Conservation (phyloP, 257 asterid genomes). For the Solanum peruvianum region DNA sequence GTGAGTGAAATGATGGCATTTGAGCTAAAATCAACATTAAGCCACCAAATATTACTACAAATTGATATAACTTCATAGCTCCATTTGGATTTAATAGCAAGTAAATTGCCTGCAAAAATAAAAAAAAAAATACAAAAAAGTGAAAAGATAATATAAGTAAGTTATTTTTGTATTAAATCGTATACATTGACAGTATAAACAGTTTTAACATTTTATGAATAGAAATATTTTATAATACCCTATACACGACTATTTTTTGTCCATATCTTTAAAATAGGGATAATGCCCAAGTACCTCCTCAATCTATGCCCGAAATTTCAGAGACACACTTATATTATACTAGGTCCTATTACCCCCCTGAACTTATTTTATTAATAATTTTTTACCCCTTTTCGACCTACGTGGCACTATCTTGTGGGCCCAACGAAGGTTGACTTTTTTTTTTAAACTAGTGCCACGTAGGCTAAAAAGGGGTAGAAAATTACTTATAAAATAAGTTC, state of each 20-base stretch:
- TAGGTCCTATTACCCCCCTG: too few relatives aligned
- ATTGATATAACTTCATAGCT: conserved; percentile 46
- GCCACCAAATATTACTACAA: conserved; percentile 67
- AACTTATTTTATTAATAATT: too few relatives aligned
- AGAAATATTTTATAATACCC: neutral
- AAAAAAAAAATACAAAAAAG: neutral
- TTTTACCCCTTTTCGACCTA: too few relatives aligned
- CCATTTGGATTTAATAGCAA: conserved; percentile 50
- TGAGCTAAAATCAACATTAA: conserved; percentile 75
- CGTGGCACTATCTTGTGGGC: too few relatives aligned
- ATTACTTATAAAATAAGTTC: too few relatives aligned
- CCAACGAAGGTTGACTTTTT: too few relatives aligned
- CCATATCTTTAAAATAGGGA: neutral
- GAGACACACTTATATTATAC: too few relatives aligned
- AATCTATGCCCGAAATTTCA: too few relatives aligned
- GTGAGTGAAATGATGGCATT: conserved; percentile 90
- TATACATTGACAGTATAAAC: neutral
- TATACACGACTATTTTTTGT: neutral
- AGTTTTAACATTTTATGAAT: neutral
- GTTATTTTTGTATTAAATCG: neutral
- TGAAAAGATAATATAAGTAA: neutral
- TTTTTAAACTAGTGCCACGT: too few relatives aligned
- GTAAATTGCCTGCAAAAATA: conserved; percentile 48
- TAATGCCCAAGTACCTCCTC: too few relatives aligned
- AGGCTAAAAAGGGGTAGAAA: too few relatives aligned